phyloP scores from a whole-genome alignment of 306 rosid species.

The Cicer cuneatum region DNA sequence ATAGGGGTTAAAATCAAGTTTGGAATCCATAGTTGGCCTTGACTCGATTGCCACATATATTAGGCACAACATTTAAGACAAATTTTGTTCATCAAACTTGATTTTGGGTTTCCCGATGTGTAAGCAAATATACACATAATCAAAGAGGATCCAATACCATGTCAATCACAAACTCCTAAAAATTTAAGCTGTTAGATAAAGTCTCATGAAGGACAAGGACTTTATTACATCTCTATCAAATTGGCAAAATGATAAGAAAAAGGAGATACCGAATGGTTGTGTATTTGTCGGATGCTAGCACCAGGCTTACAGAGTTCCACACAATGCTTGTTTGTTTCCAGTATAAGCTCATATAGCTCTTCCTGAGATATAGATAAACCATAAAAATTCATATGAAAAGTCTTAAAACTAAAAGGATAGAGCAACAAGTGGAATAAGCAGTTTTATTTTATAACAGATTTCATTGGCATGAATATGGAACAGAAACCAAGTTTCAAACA shows the following conservation, averaged over 20 bases:
- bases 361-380: constrained; percentile 63
- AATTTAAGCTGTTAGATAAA: constrained; percentile 8
- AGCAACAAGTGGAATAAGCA: constrained; percentile 19
- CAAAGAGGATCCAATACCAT: constrained; percentile 1
- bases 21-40: not conserved
- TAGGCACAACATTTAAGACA: constrained; percentile 1
- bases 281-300: constrained; percentile 74
- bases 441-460: constrained; percentile 24
- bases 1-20: not conserved
- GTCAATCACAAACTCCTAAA: constrained; percentile 27
- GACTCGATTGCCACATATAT: not conserved
- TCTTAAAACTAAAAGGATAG: constrained; percentile 17
- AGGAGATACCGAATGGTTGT: constrained; percentile 73
- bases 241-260: constrained; percentile 16
- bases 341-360: constrained; percentile 86
- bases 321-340: constrained; percentile 76
- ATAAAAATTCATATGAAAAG: constrained; percentile 29
- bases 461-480: constrained; percentile 12
- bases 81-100: not conserved
- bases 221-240: not conserved
- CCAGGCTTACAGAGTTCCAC: constrained; percentile 94
- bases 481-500: constrained; percentile 18
- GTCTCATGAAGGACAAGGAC: constrained; percentile 18
- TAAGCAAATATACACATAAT: not conserved
- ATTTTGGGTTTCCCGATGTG: constrained; percentile 4